phyloP scores from a whole-genome alignment of 1,284 basidiomycete genomes.

The Tremellales sp. region DNA sequence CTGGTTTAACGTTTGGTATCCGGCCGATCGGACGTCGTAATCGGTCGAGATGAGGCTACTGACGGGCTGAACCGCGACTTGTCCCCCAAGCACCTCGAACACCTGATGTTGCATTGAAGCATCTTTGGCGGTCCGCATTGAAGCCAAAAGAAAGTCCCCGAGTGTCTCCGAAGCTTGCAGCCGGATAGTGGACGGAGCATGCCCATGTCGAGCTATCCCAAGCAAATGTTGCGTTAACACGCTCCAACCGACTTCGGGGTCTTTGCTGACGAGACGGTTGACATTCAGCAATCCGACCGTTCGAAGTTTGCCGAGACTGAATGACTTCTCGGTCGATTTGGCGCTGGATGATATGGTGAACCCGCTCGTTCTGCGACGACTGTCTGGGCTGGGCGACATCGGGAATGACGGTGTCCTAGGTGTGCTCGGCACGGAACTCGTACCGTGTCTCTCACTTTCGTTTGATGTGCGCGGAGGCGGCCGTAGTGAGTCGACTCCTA shows the following conservation, averaged over 20 bases:
- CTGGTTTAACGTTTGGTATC: slow-evolving; percentile 80
- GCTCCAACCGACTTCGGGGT: slow-evolving; percentile 80
- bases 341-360: slow-evolving; percentile 71
- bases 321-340: slow-evolving; percentile 58
- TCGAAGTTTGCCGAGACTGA: slow-evolving; percentile 80
- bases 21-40: slow-evolving; percentile 76
- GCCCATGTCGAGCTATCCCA: slow-evolving; percentile 59
- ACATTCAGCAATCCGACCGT: slow-evolving; percentile 76
- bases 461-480: no score
- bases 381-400: slow-evolving; percentile 25
- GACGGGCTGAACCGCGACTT: slow-evolving; percentile 57
- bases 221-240: slow-evolving; percentile 73
- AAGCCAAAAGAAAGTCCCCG: slow-evolving; percentile 69
- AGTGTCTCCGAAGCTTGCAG: slow-evolving; percentile 81
- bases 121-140: slow-evolving; percentile 57
- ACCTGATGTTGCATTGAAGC: slow-evolving; percentile 71
- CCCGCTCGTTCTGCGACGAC: slow-evolving; percentile 73
- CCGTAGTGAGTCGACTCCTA: slow-evolving; percentile 73
- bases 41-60: slow-evolving; percentile 36
- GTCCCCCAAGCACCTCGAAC: slow-evolving; percentile 72
- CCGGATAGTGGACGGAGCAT: slow-evolving; percentile 72
- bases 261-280: slow-evolving; percentile 71
- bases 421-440: slow-evolving; percentile 30
- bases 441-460: slow-evolving; percentile 16
- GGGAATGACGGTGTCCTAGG: slow-evolving; percentile 9